Conservation (phyloP, 176 grass and related monocot genomes). For the Avena atlantica region DNA sequence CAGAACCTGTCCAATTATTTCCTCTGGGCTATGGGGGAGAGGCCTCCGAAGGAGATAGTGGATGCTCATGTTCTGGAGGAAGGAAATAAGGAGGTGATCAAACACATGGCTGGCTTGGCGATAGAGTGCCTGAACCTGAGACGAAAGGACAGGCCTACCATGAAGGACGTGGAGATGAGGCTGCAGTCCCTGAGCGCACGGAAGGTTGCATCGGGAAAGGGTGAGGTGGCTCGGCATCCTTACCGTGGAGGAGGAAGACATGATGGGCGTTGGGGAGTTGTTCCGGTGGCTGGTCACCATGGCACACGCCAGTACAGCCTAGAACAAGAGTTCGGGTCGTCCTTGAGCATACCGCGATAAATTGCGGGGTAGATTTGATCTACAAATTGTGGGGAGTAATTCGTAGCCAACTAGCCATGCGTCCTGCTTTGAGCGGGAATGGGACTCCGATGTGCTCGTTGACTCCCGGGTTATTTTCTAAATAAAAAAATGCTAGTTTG, state of each 20-base stretch:
- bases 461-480: too few relatives aligned
- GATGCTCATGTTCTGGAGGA: background rate
- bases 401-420: too few relatives aligned
- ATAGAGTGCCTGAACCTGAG: slow-evolving; percentile 30
- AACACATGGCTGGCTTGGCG: background rate
- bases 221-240: background rate
- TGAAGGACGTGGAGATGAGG: slow-evolving; percentile 53
- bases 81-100: slow-evolving; percentile 2
- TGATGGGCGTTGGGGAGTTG: background rate
- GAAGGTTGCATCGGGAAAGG: background rate
- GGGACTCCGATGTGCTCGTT: too few relatives aligned
- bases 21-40: background rate
- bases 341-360: slow-evolving; percentile 23
- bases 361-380: background rate
- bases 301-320: slow-evolving; percentile 39
- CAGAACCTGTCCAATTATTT: slow-evolving; percentile 43
- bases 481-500: too few relatives aligned
- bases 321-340: slow-evolving; percentile 23
- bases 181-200: background rate
- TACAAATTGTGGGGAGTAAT: too few relatives aligned
- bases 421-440: too few relatives aligned
- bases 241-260: background rate
- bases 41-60: background rate
- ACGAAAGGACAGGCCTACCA: slow-evolving; percentile 28
- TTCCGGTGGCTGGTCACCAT: background rate